phyloP scores from a whole-genome alignment of 257 asterid genomes.

The Fraxinus cuspidata region DNA sequence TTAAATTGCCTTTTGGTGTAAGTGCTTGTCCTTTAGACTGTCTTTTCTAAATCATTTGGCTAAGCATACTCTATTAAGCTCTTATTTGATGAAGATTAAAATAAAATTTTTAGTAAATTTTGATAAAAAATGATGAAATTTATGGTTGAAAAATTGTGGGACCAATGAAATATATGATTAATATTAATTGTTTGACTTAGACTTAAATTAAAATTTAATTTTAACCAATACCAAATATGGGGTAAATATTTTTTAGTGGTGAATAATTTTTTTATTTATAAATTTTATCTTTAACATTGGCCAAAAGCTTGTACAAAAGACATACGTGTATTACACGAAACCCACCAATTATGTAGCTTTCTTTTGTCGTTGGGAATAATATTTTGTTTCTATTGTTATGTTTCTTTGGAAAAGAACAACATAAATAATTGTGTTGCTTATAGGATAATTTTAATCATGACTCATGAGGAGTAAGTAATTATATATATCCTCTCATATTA shows the following conservation, averaged over 20 bases:
- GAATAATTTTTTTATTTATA: no score
- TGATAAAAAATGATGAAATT: no score
- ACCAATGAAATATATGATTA: no score
- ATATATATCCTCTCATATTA: background rate
- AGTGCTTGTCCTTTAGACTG: background rate
- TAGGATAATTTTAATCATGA: background rate
- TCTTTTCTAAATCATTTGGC: conserved; percentile 20
- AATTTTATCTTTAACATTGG: background rate
- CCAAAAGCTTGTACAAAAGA: background rate
- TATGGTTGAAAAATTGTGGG: no score
- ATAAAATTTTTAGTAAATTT: no score
- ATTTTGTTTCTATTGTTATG: background rate
- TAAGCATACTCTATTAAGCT: background rate
- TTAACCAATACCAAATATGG: no score
- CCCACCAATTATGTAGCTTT: background rate
- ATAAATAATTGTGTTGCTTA: background rate
- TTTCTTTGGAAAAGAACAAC: background rate
- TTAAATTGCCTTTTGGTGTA: conserved; percentile 3
- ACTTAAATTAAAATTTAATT: no score
- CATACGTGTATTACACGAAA: background rate
- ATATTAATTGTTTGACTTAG: no score
- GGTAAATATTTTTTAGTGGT: background rate
- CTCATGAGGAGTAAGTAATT: background rate
- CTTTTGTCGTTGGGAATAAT: background rate
- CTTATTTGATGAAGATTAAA: no score